Evolutionary conservation across 257 asterid genomes (phyloP), one percentile per base, ranked within the genome.

Genomic region (Solanum bulbocastanum): DNA sequence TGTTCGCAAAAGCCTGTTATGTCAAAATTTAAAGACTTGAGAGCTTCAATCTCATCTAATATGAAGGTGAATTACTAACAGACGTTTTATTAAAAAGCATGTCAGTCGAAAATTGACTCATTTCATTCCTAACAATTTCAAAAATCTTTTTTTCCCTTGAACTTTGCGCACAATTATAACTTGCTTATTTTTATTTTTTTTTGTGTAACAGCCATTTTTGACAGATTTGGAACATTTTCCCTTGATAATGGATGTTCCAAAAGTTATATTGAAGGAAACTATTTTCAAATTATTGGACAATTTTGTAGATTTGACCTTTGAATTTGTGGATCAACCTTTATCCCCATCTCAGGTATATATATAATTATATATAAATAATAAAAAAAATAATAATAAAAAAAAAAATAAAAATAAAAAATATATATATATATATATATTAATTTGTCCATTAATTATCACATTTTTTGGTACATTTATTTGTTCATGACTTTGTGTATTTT

Each of bases 311-410:
- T 73, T 73, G 18, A 22, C 30, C 30, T 73, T 73, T 73, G 49
- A 73, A 73, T 73, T 73, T 73, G 49, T 73, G 46, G 82, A 73
- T n/a, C 82, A 36, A 36, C 49, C 49, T 73, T 73, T 73, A 13
- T 36, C 30, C 18, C 82, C 82, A 73, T 73, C 49, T 73, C 82
- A 73, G 49, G 82, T 49, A 49, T 49, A 4, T 42, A 10, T 10
- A 42, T 3, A 42, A 10, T 42, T 10, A 42, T 42, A 42, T 40
- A 40, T 40, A 39, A 9, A 39, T 39, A 8, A 30, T 1, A 30
- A 30, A 30, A 30, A 30, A 30, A 30, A n/a, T n/a, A n/a, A n/a
- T n/a, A n/a, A n/a, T n/a, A n/a, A n/a, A 30, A 30, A 30, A 30
- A 30, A 30, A 30, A 8, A 30, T 1, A 30, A 30, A 30, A 30